These are phyloP conservation scores for Candida palmyrensis DNA, from an alignment of 805 yeast genomes.

Conservation along the genomic window DNA sequence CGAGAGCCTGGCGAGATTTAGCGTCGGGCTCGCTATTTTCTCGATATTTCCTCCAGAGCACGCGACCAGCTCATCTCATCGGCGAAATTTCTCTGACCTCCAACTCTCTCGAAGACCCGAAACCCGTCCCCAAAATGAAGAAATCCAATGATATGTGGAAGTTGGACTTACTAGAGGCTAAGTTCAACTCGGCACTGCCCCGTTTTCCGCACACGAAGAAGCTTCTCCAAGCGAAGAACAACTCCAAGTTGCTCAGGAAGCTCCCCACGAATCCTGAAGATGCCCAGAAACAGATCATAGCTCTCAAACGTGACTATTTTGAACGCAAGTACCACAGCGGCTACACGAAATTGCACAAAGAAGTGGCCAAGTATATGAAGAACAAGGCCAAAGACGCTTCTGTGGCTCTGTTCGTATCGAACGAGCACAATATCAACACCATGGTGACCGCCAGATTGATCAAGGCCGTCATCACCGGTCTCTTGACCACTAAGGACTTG, in stretches of 20 bases:
- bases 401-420: constrained; percentile 14
- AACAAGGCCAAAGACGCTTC: constrained; percentile 8
- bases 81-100: too few species aligned
- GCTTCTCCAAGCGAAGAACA: constrained; percentile 41
- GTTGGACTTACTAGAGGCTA: constrained; percentile 52
- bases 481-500: constrained; percentile 25
- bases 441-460: constrained; percentile 29
- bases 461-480: constrained; percentile 20
- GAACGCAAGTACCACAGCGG: constrained; percentile 47
- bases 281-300: constrained; percentile 40
- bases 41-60: too few species aligned
- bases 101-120: too few species aligned
- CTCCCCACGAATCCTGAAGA: constrained; percentile 37
- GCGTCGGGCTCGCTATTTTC: too few species aligned
- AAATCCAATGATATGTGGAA: constrained; percentile 41
- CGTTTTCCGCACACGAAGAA: constrained; percentile 47
- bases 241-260: constrained; percentile 34
- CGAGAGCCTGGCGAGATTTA: too few species aligned
- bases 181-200: constrained; percentile 38
- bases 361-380: constrained; percentile 22
- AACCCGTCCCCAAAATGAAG: constrained; percentile 2
- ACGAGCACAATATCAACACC: constrained; percentile 13
- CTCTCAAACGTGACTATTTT: constrained; percentile 41
- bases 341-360: constrained; percentile 34
- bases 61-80: too few species aligned